Evolutionary conservation across 2,329 filamentous ascomycete genomes (phyloP), one percentile per base, ranked within the genome.

Genomic region (Ilyonectria destructans): DNA sequence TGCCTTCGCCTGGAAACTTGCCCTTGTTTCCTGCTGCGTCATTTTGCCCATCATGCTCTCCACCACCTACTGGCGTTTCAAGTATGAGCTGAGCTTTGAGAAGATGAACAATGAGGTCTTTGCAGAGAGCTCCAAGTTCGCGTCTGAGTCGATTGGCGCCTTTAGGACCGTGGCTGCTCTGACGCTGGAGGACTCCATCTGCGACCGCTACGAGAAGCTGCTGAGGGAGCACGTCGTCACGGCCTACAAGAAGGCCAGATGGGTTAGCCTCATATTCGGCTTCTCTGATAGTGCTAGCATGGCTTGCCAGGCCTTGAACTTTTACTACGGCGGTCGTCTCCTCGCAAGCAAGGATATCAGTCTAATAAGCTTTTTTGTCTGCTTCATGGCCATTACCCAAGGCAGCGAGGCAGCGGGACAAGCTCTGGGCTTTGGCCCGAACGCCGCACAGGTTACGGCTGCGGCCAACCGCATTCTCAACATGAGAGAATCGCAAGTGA

Each of bases 1-100:
- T 74, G 83, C 86, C 4, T 94, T 92, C 77, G 91, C 91, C 1
- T 95, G 93, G 93, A 95, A 94, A 77, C 84, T 96, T 9, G 89
- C 91, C 0, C 81, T 94, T 0, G 90, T 95, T 0, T 86, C 88
- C 0, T 82, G 90, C 9, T 92, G 89, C 72, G 88, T 92, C 9
- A 86, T 87, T 6, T 79, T 88, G 61, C 88, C 88, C 0, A 76
- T 89, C 23, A 82, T 85, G 51, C 70, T 89, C 4, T 62, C 78
- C 6, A 82, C 85, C 0, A 84, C 84, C 0, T 90, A 84, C 73
- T 86, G 83, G 78, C 84, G 87, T 1, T 80, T 89, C 71, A 84
- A 81, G 68, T 88, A 88, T 71, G 91, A 92, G 77, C 78, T 90
- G n/a, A 83, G 90, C 68, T 93, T 94, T 67, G 91, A 92, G 69